Evolutionary conservation across 768 basidiomycete species (phyloP), one percentile per base, ranked within the genome.

Genomic region (Neoboletus magnificus): DNA sequence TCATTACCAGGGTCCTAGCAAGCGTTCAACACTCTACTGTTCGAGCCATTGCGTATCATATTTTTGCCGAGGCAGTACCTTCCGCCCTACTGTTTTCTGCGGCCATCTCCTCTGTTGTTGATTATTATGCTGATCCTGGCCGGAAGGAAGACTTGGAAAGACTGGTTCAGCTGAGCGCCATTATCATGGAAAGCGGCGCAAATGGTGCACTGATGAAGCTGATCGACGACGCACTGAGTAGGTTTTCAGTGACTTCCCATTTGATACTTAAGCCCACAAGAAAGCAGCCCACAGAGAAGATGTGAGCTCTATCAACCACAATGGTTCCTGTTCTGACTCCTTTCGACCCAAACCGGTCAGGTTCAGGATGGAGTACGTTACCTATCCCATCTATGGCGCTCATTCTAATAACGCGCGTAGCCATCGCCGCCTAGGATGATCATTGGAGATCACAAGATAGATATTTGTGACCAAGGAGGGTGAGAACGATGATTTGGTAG

Each of bases 61-160:
- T 83, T 9, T 80, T 87, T 59, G 74, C 77, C 9, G 79, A 84
- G 45, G 65, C 77, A 16, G 76, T 86, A 13, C 82, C 84, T 6
- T 82, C 82, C 16, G 77, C 80, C 3, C 72, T 82, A 0, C 63
- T 81, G 7, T 86, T 82, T 71, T 82, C 83, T 1, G 76, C 82
- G 48, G 76, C 78, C 12, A 67, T 87, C 40, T 74, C 80, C 4
- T 77, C 80, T 51, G 76, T 85, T 23, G 73, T 89, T 47, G 74
- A 86, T 62, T 86, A 82, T 69, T 89, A 82, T 60, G 70, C 87
- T 15, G 71, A 76, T 11, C 73, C 76, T 1, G 66, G 65, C 40
- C 69, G 70, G 57, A 46, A 66, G 52, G 46, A 65, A 18, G 74
- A 72, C 6, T 40, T 62, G 15, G 29, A 70, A 23, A 73, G 79